Evolutionary conservation across 768 basidiomycete genomes (phyloP), one percentile per base, ranked within the genome.

Genomic region (Naganishia antarctica): DNA sequence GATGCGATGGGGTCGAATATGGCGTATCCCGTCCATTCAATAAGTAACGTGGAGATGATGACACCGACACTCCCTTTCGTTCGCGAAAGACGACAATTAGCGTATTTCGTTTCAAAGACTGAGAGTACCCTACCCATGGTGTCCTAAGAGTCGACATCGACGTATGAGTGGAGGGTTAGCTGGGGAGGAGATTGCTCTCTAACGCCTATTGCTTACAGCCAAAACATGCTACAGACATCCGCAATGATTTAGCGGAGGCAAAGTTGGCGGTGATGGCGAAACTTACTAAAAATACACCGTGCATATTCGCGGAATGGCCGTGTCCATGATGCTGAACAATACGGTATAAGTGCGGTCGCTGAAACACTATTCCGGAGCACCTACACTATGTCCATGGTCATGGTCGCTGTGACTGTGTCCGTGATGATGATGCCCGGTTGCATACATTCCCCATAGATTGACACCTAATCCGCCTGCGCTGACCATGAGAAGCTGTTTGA

Each of bases 1-100:
- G 91, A 93, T 0, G 96, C 96, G 65, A 99, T 91, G 0, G 96
- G 96, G 78, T 99, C 96, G 75, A 97, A 99, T 21, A 92, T 92
- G 13, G 94, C 97, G 92, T 93, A 98, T 25, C 96, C 94, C 70
- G 96, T 98, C 66, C 86, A 86, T 74, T 93, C 87, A 66, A 99
- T 98, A 61, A 98, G 83, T 18, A 98, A 80, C 1, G 96, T 99
- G 26, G 96, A 98, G 59, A 97, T 84, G 74, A 99, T 99, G 18
- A 99, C 96, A 18, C 96, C 96, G 23, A 98, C 92, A 18, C 92
- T 96, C 48, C 96, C 96, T 47, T 43, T 4, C n/a, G 21, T 41
- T 23, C 18, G 58, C 3, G 53, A 50, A n/a, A 32, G 1, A 28
- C 3, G 32, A 21, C 3, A 47, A 32, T 41, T 28, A 48, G 25